Evolutionary conservation across 139 green algal species (phyloP).

Genomic region (Haematococcus lacustris): DNA sequence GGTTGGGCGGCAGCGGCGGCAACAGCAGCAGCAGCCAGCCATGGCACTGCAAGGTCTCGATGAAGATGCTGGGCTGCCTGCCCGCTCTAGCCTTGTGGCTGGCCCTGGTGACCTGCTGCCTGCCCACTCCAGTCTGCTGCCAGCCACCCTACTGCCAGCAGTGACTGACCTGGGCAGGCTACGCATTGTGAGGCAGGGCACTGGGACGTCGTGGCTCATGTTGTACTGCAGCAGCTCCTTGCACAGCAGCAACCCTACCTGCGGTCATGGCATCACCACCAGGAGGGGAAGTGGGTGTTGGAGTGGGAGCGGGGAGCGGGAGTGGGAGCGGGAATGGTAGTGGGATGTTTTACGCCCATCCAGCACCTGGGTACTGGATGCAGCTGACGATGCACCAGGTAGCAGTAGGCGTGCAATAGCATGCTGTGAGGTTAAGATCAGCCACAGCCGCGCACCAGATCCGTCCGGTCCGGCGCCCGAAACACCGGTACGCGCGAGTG

Average conservation of each 20-base stretch:
- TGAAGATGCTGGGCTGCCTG: background rate
- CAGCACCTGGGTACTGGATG: too few relatives aligned
- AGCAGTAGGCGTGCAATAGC: too few relatives aligned
- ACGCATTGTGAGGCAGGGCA: conserved; percentile 32
- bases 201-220: conserved; percentile 31
- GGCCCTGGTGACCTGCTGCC: background rate
- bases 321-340: too few relatives aligned
- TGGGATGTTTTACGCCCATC: too few relatives aligned
- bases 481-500: conserved; percentile 77
- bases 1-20: too few relatives aligned
- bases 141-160: too few relatives aligned
- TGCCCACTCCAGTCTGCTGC: background rate
- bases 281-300: too few relatives aligned
- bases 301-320: too few relatives aligned
- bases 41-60: background rate
- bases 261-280: too few relatives aligned
- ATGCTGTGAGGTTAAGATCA: too few relatives aligned
- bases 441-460: conserved; percentile 18
- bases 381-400: too few relatives aligned
- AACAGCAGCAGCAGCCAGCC: too few relatives aligned
- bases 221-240: conserved; percentile 73
- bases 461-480: conserved; percentile 20
- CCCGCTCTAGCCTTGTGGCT: background rate
- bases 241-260: conserved; percentile 71
- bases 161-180: conserved; percentile 39